A percentile compares a stretch with the other conserved stretches of the same genome.
Evolutionary conservation across 345 rosid genomes (phyloP).

Genomic region (Citrus trifoliata): DNA sequence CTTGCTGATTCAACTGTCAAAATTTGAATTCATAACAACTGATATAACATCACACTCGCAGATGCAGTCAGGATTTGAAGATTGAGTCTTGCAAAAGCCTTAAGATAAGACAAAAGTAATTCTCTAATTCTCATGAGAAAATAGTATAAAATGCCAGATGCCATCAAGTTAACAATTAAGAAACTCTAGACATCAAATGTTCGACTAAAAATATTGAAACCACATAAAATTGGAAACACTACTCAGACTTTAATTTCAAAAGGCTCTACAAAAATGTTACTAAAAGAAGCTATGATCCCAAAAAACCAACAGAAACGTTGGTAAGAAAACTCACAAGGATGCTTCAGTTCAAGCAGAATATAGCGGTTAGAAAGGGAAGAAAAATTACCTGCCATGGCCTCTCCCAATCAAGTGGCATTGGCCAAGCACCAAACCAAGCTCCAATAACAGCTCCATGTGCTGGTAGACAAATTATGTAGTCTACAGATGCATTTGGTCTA

Average conservation of each 20-base stretch:
- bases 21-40: not conserved
- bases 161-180: not conserved
- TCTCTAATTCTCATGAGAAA: not conserved
- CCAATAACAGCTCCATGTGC: constrained; percentile 82
- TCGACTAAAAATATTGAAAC: not conserved
- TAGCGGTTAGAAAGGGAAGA: not conserved
- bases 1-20: not conserved
- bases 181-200: not conserved
- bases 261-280: not conserved
- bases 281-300: not conserved
- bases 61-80: not conserved
- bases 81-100: not conserved
- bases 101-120: not conserved
- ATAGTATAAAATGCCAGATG: not conserved
- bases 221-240: not conserved
- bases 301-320: not conserved
- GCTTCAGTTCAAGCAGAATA: not conserved
- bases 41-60: not conserved
- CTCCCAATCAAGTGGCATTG: constrained; percentile 99
- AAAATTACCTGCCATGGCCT: constrained; percentile 92
- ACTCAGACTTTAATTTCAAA: not conserved
- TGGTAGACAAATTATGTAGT: constrained; percentile 69
- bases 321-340: not conserved
- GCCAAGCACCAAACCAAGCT: constrained; percentile 99
- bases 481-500: constrained; percentile 56